Evolutionary conservation across 1,284 basidiomycete genomes (phyloP).

Genomic region (Puccinia novopanici): DNA sequence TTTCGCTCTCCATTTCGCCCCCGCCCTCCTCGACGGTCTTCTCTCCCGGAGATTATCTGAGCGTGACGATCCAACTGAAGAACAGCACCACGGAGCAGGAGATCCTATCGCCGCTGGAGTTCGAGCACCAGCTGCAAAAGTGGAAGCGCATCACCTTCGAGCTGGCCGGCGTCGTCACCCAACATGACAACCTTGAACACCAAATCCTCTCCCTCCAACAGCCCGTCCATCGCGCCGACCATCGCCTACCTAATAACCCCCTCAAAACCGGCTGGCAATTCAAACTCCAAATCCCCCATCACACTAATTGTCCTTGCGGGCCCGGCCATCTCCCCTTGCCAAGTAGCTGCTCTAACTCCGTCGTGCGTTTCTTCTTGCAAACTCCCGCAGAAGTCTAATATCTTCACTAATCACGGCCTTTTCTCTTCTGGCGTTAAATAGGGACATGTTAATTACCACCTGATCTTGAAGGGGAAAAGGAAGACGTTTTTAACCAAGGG

Average conservation of each 20-base stretch:
- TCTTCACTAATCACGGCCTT: not conserved
- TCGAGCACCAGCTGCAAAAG: conserved; percentile 27
- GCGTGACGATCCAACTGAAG: conserved; percentile 13
- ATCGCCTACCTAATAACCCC: not conserved
- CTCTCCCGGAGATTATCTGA: conserved; percentile 13
- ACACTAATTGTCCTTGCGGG: conserved; percentile 9
- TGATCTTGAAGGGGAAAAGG: conserved; percentile 16
- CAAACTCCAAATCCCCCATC: conserved; percentile 11
- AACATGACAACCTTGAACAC: conserved; percentile 12
- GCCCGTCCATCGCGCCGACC: conserved; percentile 6
- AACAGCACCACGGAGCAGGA: not conserved
- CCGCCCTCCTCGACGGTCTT: conserved; percentile 10
- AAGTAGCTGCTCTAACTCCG: conserved; percentile 28
- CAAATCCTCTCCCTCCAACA: conserved; percentile 22
- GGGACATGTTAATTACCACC: conserved; percentile 34
- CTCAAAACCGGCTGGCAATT: conserved; percentile 27
- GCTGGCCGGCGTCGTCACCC: conserved; percentile 4
- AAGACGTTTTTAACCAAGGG: conserved; percentile 5
- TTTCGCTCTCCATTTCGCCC: conserved; percentile 13
- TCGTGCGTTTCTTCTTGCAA: not conserved
- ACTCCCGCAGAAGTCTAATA: not conserved
- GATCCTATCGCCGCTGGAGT: not conserved
- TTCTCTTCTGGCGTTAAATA: not conserved
- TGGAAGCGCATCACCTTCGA: conserved; percentile 25
- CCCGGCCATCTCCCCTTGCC: conserved; percentile 39